Conservation (phyloP, 805 yeast genomes). For the Hanseniaspora thailandica region DNA sequence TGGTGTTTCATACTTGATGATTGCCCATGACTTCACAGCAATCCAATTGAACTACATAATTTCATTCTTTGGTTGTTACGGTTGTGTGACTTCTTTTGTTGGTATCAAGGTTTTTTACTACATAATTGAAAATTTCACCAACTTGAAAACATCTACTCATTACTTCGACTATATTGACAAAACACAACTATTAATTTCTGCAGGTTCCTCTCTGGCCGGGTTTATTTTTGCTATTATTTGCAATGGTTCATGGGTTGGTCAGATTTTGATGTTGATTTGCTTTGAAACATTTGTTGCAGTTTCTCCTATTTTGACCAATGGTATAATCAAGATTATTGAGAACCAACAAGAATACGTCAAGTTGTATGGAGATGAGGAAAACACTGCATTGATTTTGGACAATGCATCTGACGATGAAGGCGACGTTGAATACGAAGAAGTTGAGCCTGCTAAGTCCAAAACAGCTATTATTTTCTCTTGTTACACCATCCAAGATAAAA, state of each 20-base stretch:
- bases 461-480: conserved; percentile 3
- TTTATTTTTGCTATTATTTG: neutral
- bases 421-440: too few species aligned
- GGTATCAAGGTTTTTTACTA: conserved; percentile 9
- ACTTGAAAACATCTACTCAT: neutral
- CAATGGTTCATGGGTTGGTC: neutral
- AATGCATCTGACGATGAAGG: neutral
- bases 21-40: neutral
- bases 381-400: neutral
- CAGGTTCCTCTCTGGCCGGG: neutral
- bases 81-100: neutral
- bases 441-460: neutral
- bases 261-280: neutral
- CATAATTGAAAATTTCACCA: neutral
- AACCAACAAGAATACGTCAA: neutral
- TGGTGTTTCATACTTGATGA: conserved; percentile 3
- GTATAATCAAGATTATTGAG: conserved; percentile 7
- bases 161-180: neutral
- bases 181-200: neutral
- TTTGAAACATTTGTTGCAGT: neutral
- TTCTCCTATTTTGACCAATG: neutral
- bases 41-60: conserved; percentile 4
- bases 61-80: conserved; percentile 3
- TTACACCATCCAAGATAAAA: conserved; percentile 2
- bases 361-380: neutral